Conservation (phyloP, 352 stramenopile species). For the Pythium pyrilobum region DNA sequence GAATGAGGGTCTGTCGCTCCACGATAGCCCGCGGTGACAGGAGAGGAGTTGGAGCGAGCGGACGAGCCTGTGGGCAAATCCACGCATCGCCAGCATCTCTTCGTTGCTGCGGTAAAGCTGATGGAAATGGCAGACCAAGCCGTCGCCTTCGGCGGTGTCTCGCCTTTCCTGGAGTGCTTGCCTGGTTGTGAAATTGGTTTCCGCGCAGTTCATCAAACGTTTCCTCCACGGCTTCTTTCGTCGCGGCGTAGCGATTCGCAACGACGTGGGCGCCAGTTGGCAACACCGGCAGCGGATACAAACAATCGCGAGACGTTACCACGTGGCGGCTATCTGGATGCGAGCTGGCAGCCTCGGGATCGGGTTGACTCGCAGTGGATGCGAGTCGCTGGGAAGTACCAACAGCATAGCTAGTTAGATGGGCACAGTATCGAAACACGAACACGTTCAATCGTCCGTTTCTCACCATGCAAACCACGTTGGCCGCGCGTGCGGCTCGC, state of each 20-base stretch:
- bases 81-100: neutral
- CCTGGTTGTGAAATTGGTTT: too few species aligned
- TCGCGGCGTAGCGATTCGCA: neutral
- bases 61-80: neutral
- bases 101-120: neutral
- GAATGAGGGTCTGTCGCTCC: neutral
- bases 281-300: constrained; percentile 5
- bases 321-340: neutral
- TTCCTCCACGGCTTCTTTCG: neutral
- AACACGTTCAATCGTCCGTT: too few species aligned
- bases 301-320: constrained; percentile 4
- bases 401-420: too few species aligned
- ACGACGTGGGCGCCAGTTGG: neutral
- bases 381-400: constrained; percentile 4
- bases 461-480: constrained; percentile 17
- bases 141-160: neutral
- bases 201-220: neutral
- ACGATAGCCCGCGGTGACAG: neutral
- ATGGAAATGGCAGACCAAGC: too few species aligned
- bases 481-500: constrained; percentile 4
- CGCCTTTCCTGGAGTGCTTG: too few species aligned
- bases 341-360: neutral
- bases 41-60: constrained; percentile 4
- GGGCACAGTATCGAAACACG: too few species aligned
- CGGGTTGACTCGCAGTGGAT: neutral